Evolutionary conservation across 257 asterid genomes (phyloP), one percentile per base, ranked within the genome.

Genomic region (Solanum raphanifolium): DNA sequence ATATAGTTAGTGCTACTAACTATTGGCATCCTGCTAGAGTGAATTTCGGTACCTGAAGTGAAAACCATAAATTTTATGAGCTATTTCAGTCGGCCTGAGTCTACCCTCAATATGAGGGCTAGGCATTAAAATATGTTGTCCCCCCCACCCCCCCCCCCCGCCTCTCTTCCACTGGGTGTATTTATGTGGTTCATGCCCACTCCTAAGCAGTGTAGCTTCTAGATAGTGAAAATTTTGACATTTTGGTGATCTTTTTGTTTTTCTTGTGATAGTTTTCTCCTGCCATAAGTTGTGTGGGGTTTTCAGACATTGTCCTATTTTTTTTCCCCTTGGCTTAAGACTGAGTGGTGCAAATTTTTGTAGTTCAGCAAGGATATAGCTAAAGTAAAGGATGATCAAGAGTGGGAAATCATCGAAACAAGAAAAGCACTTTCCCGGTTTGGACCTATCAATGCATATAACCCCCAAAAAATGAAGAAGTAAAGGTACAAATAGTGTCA

Each of bases 391-490:
- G 98, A 96, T 87, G 99, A 95, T 79, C 93, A 91, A 83, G 98
- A 95, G 87, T 96, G 99, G 98, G 98, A 95, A 90, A 96, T 96
- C 60, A 94, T 93, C 23, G 98, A 94, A 94, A 86, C 98, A 48
- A 92, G 90, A 88, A 93, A 94, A 93, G 95, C 95, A 62, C 93
- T 95, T 34, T 96, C 99, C 29, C 92, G 96, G 90, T 91, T 95
- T 18, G 98, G 98, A 82, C 99, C 97, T n/a, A 90, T 94, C 48
- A 89, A 89, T 85, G 95, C 98, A 43, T 96, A 95, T 86, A 94
- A 95, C 66, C 97, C 98, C 69, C 92, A 92, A 90, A 94, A 90
- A 72, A 92, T 89, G 98, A 96, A 92, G 99, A 96, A 89, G 91
- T 95, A 71, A 93, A 93, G 98, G 99, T 94, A 89, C 82, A 86